These are phyloP conservation scores for Casuarina equisetifolia DNA, from an alignment of 306 rosid species.

Conservation along the genomic window DNA sequence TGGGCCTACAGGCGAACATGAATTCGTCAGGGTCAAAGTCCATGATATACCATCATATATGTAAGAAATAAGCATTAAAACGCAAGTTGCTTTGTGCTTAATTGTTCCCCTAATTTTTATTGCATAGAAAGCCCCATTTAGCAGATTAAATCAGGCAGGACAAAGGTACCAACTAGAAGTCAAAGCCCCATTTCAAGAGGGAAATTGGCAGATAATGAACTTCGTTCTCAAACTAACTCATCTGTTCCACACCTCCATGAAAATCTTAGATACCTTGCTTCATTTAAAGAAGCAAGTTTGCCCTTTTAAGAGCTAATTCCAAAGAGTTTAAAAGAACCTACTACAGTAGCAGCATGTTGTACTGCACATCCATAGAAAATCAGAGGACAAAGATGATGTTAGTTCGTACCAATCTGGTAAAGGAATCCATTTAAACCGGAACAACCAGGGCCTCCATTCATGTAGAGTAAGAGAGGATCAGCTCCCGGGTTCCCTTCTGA, in stretches of 20 bases:
- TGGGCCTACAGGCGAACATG: constrained; percentile 11
- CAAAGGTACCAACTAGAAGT: no score
- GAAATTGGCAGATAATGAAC: no score
- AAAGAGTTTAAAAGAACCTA: neutral
- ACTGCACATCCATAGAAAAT: neutral
- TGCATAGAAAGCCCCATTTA: no score
- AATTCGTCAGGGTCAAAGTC: neutral
- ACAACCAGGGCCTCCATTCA: constrained; percentile 30
- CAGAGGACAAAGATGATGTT: neutral
- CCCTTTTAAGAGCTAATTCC: neutral
- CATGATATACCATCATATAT: neutral
- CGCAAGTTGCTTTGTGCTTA: no score
- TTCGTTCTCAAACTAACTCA: no score
- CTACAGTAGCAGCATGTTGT: neutral
- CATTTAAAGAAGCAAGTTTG: no score
- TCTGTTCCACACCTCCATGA: no score
- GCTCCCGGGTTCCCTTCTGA: constrained; percentile 19
- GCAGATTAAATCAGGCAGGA: no score
- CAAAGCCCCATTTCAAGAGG: no score
- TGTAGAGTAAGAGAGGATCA: constrained; percentile 25
- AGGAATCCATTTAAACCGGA: constrained; percentile 24
- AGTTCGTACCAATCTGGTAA: constrained; percentile 17
- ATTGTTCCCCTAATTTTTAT: no score
- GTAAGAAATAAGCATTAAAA: no score
- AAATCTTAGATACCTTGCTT: no score